Conservation (phyloP, 2,329 filamentous ascomycete species). For the Pestalotiopsis sp. region DNA sequence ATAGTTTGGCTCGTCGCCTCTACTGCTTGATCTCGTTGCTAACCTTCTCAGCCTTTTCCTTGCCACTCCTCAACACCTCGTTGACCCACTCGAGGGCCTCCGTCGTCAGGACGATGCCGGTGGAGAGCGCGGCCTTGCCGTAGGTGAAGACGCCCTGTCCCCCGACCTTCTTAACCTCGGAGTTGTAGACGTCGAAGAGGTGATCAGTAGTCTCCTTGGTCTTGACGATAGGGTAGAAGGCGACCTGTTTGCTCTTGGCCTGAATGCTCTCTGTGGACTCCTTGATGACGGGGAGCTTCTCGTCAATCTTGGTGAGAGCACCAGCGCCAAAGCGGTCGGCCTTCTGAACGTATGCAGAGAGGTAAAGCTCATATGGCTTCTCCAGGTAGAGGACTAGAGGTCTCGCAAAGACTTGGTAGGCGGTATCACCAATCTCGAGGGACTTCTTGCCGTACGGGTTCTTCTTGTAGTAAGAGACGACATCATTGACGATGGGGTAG, state of each 20-base stretch:
- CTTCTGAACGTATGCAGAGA: constrained; percentile 82
- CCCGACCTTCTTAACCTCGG: constrained; percentile 65
- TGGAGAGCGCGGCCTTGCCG: constrained; percentile 71
- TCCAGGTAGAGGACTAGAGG: constrained; percentile 78
- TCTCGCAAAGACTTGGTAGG: constrained; percentile 76
- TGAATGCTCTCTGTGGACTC: constrained; percentile 74
- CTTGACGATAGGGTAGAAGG: constrained; percentile 66
- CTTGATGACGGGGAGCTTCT: constrained; percentile 73
- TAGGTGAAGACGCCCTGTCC: constrained; percentile 67
- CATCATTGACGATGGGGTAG: constrained; percentile 82
- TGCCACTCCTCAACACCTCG: constrained; percentile 62
- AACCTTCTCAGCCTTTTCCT: constrained; percentile 60
- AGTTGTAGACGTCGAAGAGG: constrained; percentile 57
- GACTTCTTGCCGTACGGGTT: constrained; percentile 86
- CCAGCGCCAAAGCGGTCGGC: constrained; percentile 78
- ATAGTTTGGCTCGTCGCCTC: not conserved
- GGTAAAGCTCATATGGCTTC: constrained; percentile 73
- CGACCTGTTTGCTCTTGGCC: constrained; percentile 62
- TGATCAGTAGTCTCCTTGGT: constrained; percentile 65
- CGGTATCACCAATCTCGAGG: constrained; percentile 72
- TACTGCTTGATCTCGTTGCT: constrained; percentile 48
- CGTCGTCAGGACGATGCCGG: constrained; percentile 66
- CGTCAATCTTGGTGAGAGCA: constrained; percentile 70
- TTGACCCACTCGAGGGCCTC: constrained; percentile 67
- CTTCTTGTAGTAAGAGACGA: constrained; percentile 76